Evolutionary conservation across 331 rosid genomes (phyloP), one percentile per base, ranked within the genome.

Genomic region (Malus hybrid): DNA sequence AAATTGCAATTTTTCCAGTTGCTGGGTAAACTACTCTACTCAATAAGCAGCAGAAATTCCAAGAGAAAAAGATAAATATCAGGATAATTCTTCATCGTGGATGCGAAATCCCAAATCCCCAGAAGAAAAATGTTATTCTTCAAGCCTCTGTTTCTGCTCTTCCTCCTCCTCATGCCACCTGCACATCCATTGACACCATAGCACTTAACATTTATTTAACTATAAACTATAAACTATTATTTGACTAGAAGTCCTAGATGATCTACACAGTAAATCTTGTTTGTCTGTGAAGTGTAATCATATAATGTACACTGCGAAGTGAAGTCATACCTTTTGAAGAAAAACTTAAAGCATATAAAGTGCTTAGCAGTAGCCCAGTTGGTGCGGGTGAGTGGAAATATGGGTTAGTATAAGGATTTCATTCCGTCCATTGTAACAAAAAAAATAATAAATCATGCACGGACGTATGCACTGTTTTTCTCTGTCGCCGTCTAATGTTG

Each of bases 401-500:
- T 42, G 46, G 46, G 46, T 3, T 42, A 9, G 46, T 13, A 42
- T 39, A 30, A 32, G 34, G 34, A 32, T 32, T 32, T 2, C 5
- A 32, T 32, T 32, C 36, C 36, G 5, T 33, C 36, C 46, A 42
- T 42, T 42, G 13, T 3, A 42, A 42, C 13, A 1, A 0, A 42
- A 42, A 10, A 24, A 24, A 1, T 1, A 42, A 42, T 10, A 42
- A 42, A 42, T 9, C 46, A 30, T 58, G 2, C 0, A 13, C 2
- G 5, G 4, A 11, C 3, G 16, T 22, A 58, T 58, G 12, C 14
- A 58, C 63, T 22, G 16, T 58, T 22, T 24, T 22, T 58, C 30
- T 57, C 16, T 22, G 6, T 22, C 30, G 22, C 89, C 91, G 66
- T 88, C 75, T 58, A 87, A 82, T 70, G 83, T 62, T 80, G 86